Evolutionary conservation across 805 yeast genomes (phyloP).

Genomic region (Ascoidea asiatica): DNA sequence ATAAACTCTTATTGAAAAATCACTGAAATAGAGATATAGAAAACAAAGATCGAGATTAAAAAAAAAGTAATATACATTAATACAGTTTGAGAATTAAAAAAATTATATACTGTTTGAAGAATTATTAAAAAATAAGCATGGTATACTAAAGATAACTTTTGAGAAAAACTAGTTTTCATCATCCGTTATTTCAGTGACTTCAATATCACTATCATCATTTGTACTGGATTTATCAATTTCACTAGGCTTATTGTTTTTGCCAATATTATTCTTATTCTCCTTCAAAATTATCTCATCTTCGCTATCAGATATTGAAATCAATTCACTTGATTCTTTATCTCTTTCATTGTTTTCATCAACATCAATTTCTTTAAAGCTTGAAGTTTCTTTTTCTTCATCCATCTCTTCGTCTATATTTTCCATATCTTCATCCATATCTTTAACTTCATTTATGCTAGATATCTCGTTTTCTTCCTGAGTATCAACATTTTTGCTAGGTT

Average conservation of each 20-base stretch:
- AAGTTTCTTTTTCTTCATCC: slow-evolving; percentile 1
- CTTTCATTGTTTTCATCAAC: not conserved
- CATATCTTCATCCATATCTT: slow-evolving; percentile 2
- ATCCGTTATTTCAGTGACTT: not conserved
- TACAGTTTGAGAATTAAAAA: too few relatives aligned
- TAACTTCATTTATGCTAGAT: slow-evolving; percentile 1
- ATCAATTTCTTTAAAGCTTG: not conserved
- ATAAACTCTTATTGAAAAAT: too few relatives aligned
- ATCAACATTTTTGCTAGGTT: not conserved
- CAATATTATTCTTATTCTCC: not conserved
- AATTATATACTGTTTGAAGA: too few relatives aligned
- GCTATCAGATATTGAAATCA: not conserved
- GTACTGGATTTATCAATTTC: not conserved
- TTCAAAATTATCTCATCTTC: not conserved
- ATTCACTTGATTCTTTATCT: not conserved
- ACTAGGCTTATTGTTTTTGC: not conserved
- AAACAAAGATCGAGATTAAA: too few relatives aligned
- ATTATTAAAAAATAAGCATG: too few relatives aligned
- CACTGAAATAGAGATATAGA: too few relatives aligned
- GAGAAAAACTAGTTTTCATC: too few relatives aligned
- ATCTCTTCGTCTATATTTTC: not conserved
- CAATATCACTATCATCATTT: not conserved
- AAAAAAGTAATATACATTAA: too few relatives aligned
- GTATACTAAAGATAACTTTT: too few relatives aligned
- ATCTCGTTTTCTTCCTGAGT: not conserved